A percentile compares a stretch with the other conserved stretches of the same genome.
Conservation (phyloP, 2,329 filamentous ascomycete species). For the Zopfia rhizophila region DNA sequence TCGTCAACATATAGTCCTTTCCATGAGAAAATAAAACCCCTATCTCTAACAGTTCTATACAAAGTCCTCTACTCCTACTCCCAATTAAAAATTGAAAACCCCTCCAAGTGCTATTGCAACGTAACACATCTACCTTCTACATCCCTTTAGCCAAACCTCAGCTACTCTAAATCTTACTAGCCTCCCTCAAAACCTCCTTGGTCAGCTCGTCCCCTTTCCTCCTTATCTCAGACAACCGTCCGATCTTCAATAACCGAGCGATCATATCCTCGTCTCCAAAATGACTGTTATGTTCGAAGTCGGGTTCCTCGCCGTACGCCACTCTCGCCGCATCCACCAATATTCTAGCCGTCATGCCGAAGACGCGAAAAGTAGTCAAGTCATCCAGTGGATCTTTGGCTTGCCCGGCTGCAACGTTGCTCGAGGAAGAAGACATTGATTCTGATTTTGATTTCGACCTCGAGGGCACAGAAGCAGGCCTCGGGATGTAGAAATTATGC, state of each 20-base stretch:
- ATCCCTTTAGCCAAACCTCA: no score
- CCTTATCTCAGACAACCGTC: slow-evolving; percentile 64
- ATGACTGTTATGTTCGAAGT: slow-evolving; percentile 78
- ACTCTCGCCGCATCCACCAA: slow-evolving; percentile 87
- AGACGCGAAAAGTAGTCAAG: slow-evolving; percentile 78
- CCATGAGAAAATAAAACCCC: no score
- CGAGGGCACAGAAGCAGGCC: slow-evolving; percentile 27
- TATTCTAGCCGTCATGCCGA: slow-evolving; percentile 94
- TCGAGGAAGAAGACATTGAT: slow-evolving; percentile 5
- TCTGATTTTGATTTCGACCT: slow-evolving; percentile 15
- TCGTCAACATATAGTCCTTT: no score
- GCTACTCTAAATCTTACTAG: slow-evolving; percentile 60
- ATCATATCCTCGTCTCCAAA: slow-evolving; percentile 76
- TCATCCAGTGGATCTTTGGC: slow-evolving; percentile 40
- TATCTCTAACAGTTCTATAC: no score
- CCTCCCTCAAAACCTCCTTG: slow-evolving; percentile 61
- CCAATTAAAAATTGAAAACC: no score
- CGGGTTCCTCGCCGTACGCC: slow-evolving; percentile 83
- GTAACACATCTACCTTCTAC: no score
- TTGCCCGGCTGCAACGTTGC: slow-evolving; percentile 15
- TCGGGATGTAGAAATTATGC: slow-evolving; percentile 91
- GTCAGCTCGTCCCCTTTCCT: slow-evolving; percentile 64
- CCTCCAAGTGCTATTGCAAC: no score
- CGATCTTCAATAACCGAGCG: slow-evolving; percentile 63
- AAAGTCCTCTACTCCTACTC: no score